Base-by-base conservation (phyloP, 176 grass and related monocot species). In the Hordeum marinum region DNA sequence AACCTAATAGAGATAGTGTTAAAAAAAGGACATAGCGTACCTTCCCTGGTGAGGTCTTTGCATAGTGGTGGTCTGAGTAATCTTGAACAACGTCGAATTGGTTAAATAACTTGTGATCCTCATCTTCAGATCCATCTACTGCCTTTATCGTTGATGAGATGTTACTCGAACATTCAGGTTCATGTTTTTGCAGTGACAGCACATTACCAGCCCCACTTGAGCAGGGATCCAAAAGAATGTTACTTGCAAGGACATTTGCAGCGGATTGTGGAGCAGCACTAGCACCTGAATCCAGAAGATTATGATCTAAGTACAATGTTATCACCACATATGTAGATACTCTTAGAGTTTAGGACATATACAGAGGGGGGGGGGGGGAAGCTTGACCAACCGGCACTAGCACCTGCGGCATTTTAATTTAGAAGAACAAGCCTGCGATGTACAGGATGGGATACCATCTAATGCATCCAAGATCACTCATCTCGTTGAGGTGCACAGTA, bases 11-110 rank as follows among this genome's bases (percentile, higher is more conserved):
- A 80, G 79, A 80, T 18, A 92, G 13, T 13, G 48, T 75, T 84
- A 42, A 86, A 29, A 45, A 62, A 24, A 86, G 10, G 43, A 24
- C 10, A 75, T 18, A 67, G 9, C 58, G 64, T 87, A 91, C 89
- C 81, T 91, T 91, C 72, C 89, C 85, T 69, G 81, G 69, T 54
- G 81, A 80, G 61, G 63, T 48, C 50, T 68, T 89, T 83, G 81
- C 75, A 72, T 87, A 94, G 82, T 94, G 70, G 54, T 94, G 92
- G 89, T 91, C 92, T 8, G 89, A 94, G 76, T 79, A 86, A 89
- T 94, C 81, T 70, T 84, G 80, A 82, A 91, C 84, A 79, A 86
- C 85, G 75, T 94, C 92, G 65, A 94, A 94, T 82, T 91, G 89
- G 23, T 70, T 79, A 82, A 91, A 94, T 48, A 17, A 61, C 64